Evolutionary conservation across 2,329 filamentous ascomycete species (phyloP).

Genomic region (Ascochyta koolunga): DNA sequence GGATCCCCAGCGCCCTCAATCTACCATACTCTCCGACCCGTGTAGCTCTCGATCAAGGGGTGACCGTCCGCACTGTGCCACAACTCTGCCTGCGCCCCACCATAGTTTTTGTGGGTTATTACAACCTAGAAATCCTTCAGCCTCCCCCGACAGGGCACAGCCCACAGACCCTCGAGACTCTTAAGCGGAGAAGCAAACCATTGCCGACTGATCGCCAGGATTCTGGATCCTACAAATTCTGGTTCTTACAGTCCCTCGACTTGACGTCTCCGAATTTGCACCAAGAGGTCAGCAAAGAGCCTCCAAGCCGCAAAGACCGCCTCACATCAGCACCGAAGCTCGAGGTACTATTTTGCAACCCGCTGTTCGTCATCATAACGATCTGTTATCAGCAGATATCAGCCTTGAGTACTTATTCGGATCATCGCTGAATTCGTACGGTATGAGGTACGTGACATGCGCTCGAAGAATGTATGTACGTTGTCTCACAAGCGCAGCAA

Average conservation of each 20-base stretch:
- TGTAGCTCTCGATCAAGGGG: slow-evolving; percentile 38
- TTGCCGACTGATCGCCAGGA: slow-evolving; percentile 16
- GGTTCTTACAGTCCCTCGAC: neutral
- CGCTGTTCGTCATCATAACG: slow-evolving; percentile 26
- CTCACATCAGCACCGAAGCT: neutral
- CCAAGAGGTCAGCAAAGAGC: neutral
- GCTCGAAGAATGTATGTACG: neutral
- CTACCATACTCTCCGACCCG: slow-evolving; percentile 37
- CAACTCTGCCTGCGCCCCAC: slow-evolving; percentile 37
- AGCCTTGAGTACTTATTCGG: slow-evolving; percentile 29
- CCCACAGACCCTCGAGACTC: slow-evolving; percentile 11
- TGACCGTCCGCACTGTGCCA: slow-evolving; percentile 41
- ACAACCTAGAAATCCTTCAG: slow-evolving; percentile 30
- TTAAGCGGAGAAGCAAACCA: slow-evolving; percentile 12
- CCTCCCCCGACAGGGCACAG: slow-evolving; percentile 21
- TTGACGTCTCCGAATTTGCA: neutral
- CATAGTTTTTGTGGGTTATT: slow-evolving; percentile 39
- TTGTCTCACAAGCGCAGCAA: slow-evolving; percentile 39
- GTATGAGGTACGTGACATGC: slow-evolving; percentile 45
- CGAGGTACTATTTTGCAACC: neutral
- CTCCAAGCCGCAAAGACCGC: neutral
- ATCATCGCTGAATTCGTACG: slow-evolving; percentile 37
- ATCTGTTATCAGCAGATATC: slow-evolving; percentile 29
- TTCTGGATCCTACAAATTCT: slow-evolving; percentile 20
- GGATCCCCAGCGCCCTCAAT: slow-evolving; percentile 38